Evolutionary conservation across 2,329 filamentous ascomycete species (phyloP).

Genomic region (Cercospora brassicicola): DNA sequence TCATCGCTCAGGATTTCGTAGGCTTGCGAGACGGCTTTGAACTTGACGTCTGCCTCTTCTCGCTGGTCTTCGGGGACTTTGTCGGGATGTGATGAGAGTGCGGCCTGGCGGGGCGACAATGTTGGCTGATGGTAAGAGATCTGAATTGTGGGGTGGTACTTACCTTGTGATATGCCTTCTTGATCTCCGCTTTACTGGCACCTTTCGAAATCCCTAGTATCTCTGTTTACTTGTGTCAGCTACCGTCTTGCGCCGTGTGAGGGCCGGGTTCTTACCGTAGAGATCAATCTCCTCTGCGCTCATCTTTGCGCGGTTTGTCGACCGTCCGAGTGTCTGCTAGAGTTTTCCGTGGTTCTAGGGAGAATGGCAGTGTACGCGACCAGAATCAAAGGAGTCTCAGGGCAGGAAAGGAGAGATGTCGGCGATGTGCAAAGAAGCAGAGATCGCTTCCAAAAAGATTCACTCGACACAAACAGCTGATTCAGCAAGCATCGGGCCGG

Average conservation of each 20-base stretch:
- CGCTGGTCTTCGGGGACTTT: slow-evolving; percentile 87
- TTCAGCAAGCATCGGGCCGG: slow-evolving; percentile 7
- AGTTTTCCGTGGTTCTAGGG: neutral
- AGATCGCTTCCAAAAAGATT: slow-evolving; percentile 4
- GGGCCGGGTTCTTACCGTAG: slow-evolving; percentile 47
- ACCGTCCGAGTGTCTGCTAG: neutral
- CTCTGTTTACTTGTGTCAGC: slow-evolving; percentile 55
- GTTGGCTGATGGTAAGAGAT: neutral
- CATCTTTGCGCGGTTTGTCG: slow-evolving; percentile 11
- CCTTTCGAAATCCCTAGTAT: slow-evolving; percentile 72
- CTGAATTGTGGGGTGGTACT: neutral
- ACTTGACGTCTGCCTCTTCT: slow-evolving; percentile 81
- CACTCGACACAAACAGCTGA: neutral
- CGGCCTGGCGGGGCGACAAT: slow-evolving; percentile 24
- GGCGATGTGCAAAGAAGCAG: neutral
- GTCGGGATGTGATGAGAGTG: slow-evolving; percentile 87
- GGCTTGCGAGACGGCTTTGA: slow-evolving; percentile 89
- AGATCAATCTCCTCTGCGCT: slow-evolving; percentile 57
- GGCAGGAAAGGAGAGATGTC: neutral
- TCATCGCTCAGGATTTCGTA: slow-evolving; percentile 98
- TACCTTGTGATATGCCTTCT: slow-evolving; percentile 95
- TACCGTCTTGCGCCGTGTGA: neutral
- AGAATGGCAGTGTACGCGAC: neutral
- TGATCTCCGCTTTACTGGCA: slow-evolving; percentile 78
- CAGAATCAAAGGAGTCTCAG: neutral